Base-by-base conservation (phyloP, 257 asterid genomes). In the Scutellaria minor region DNA sequence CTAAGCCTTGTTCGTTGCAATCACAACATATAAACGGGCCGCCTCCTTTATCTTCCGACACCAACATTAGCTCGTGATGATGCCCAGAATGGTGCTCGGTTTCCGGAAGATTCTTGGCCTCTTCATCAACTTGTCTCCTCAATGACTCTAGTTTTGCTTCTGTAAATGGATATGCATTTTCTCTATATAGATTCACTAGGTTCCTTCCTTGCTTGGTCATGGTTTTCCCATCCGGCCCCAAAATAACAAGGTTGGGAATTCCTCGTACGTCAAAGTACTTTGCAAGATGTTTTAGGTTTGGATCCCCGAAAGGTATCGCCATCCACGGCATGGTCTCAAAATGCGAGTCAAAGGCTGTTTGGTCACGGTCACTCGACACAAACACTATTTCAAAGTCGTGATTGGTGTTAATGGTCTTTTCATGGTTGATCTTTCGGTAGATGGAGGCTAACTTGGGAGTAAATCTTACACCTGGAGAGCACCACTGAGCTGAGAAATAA, bases 1-100 rank as follows among this genome's bases (percentile, higher is more conserved):
- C 93, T 15, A 82, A 82, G 72, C 96, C 97, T 56, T 88, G 97
- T 70, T 90, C 97, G 27, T 88, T 93, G 39, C 97, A 90, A 66
- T 80, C 91, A 51, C 97, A 90, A 48, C 97, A 90, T 40, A 90
- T 84, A 47, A 79, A 90, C 1, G 93, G 82, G 6, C 96, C 96
- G 5, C 95, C 93, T 6, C 95, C 93, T 0, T 20, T 80, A 2
- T 95, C 93, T 69, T 86, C 84, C 1, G 96, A 89, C 66, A 90
- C 97, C 74, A 90, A 74, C 37, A 50, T 62, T 27, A 90, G 85
- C 73, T 82, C 90, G 40, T 86, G 97, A 0, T 63, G 39, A 48
- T 90, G 97, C 20, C 90, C 90, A 0, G 62, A 20, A 24, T 90
- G 93, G 41, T 5, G 52, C 77, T 64, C 76, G 0, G 71, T 27